Evolutionary conservation across 2,329 filamentous ascomycete species (phyloP).

Genomic region (Hypoxylon sp.): DNA sequence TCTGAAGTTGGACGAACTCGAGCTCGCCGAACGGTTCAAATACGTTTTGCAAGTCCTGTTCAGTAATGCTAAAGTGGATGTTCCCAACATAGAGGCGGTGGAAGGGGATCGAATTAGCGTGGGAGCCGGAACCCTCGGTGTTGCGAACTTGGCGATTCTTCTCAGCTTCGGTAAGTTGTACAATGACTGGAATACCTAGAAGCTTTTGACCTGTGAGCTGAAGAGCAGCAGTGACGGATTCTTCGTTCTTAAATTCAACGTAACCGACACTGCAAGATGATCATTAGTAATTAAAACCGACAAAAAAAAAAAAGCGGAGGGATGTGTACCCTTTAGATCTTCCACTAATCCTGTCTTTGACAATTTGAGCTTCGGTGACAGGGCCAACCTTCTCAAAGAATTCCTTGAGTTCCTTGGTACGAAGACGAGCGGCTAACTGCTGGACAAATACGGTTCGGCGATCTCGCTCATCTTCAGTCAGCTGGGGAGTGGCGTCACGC

Average conservation of each 20-base stretch:
- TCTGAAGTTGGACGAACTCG: conserved; percentile 97
- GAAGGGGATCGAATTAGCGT: conserved; percentile 90
- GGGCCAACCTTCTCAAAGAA: conserved; percentile 97
- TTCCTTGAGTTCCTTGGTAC: conserved; percentile 90
- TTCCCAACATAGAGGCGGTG: conserved; percentile 99
- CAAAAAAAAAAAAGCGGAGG: neutral
- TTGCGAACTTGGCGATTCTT: conserved; percentile 98
- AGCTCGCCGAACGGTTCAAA: conserved; percentile 98
- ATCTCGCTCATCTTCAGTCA: conserved; percentile 96
- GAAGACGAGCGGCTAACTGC: conserved; percentile 93
- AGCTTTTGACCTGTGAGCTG: conserved; percentile 99
- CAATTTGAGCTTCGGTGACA: conserved; percentile 97
- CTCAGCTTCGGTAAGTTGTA: conserved; percentile 97
- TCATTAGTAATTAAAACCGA: conserved; percentile 45
- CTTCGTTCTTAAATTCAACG: conserved; percentile 98
- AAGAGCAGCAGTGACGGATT: conserved; percentile 92
- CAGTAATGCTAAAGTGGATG: conserved; percentile 99
- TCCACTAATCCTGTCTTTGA: conserved; percentile 96
- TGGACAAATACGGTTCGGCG: conserved; percentile 98
- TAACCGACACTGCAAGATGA: conserved; percentile 85
- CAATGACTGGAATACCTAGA: conserved; percentile 98
- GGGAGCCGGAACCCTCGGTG: conserved; percentile 76
- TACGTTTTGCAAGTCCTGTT: conserved; percentile 93
- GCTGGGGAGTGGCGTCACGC: conserved; percentile 75
- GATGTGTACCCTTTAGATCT: conserved; percentile 91